phyloP scores from a whole-genome alignment of 78 protist species.

The Dictyostelium capitatum region DNA sequence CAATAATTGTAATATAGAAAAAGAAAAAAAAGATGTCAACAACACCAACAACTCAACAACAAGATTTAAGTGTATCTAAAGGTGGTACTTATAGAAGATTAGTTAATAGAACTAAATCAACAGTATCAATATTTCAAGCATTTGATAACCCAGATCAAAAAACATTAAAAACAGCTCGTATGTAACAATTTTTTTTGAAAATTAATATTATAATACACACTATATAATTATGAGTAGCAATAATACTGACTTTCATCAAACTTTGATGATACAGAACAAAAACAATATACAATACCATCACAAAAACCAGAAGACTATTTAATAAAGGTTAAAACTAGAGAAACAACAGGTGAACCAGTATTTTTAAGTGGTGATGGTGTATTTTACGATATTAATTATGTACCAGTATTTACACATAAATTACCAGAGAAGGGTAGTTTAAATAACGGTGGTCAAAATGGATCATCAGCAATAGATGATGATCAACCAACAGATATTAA shows the following conservation, averaged over 20 bases:
- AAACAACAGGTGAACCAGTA: slow-evolving; percentile 53
- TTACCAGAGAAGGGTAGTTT: slow-evolving; percentile 11
- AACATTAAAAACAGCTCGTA: slow-evolving; percentile 59
- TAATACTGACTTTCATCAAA: background rate
- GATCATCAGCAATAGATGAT: background rate
- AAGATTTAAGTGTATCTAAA: background rate
- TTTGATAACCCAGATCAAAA: slow-evolving; percentile 36
- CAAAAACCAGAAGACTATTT: slow-evolving; percentile 23
- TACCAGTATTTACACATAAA: slow-evolving; percentile 51
- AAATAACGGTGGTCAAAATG: background rate
- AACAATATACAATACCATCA: slow-evolving; percentile 45
- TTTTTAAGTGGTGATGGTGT: slow-evolving; percentile 61
- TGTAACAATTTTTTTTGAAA: background rate
- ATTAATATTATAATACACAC: too few species aligned
- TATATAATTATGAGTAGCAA: too few species aligned
- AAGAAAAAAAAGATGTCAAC: background rate
- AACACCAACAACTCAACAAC: background rate
- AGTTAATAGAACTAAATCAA: background rate
- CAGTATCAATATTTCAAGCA: slow-evolving; percentile 29
- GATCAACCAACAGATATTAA: background rate
- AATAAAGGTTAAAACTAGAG: slow-evolving; percentile 15
- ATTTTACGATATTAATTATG: slow-evolving; percentile 70
- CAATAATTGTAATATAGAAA: slow-evolving; percentile 2
- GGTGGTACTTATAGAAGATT: slow-evolving; percentile 23
- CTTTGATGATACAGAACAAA: slow-evolving; percentile 35